phyloP scores from a whole-genome alignment of 75 land plant genomes.

The Selaginella tamariscina region DNA sequence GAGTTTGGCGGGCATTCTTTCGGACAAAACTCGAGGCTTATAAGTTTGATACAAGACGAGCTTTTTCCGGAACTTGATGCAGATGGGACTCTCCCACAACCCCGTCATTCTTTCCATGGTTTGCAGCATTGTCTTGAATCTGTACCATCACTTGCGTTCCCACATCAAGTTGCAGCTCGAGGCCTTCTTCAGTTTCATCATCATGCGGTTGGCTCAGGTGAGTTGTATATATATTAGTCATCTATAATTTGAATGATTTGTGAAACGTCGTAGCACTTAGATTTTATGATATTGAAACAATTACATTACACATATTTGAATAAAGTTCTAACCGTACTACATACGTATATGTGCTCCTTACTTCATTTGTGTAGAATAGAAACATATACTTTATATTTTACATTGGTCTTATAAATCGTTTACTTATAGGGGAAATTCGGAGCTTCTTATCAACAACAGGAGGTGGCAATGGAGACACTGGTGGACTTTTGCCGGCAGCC shows the following conservation, averaged over 20 bases:
- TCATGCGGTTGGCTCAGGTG: conserved; percentile 86
- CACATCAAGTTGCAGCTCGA: conserved; percentile 88
- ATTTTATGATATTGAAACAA: no score
- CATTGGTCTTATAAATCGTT: no score
- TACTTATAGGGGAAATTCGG: conserved; percentile 69
- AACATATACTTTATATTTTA: no score
- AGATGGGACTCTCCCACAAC: conserved; percentile 78
- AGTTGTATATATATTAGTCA: no score
- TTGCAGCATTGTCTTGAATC: conserved; percentile 84
- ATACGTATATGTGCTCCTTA: no score
- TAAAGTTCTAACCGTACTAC: no score
- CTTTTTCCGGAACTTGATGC: conserved; percentile 87
- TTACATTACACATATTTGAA: no score
- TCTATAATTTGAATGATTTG: no score
- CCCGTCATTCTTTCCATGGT: conserved; percentile 92
- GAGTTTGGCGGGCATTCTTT: conserved; percentile 77
- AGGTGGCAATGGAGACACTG: conserved; percentile 96
- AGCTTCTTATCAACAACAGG: conserved; percentile 90
- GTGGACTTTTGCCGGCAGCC: conserved; percentile 95
- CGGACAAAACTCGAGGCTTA: conserved; percentile 53
- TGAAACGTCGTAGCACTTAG: no score
- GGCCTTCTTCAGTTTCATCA: conserved; percentile 85
- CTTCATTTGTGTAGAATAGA: no score
- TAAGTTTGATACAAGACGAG: conserved; percentile 78
- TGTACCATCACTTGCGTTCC: conserved; percentile 66